Evolutionary conservation across 352 stramenopile genomes (phyloP).

Genomic region (Aphanomyces invadans): DNA sequence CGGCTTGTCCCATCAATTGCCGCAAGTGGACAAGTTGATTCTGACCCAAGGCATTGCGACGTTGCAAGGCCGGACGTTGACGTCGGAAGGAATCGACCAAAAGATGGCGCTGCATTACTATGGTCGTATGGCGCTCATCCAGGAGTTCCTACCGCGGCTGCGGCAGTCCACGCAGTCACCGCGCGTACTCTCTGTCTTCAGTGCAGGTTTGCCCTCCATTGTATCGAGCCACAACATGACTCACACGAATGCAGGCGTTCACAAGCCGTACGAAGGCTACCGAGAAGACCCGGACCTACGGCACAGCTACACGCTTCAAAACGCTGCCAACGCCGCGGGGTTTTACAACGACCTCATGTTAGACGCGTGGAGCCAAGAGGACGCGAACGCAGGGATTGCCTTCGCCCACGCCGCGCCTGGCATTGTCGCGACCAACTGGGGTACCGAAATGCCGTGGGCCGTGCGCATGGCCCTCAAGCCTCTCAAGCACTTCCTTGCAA

Average conservation of each 20-base stretch:
- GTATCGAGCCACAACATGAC: not conserved
- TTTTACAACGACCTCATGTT: conserved; percentile 51
- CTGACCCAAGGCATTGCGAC: conserved; percentile 57
- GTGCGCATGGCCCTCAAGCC: conserved; percentile 29
- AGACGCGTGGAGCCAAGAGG: conserved; percentile 29
- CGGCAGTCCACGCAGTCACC: conserved; percentile 23
- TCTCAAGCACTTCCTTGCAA: conserved; percentile 25
- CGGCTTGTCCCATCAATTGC: not conserved
- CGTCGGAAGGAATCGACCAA: conserved; percentile 42
- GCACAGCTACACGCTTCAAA: conserved; percentile 35
- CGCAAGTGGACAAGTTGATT: conserved; percentile 34
- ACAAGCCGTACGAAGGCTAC: conserved; percentile 34
- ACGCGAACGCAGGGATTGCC: conserved; percentile 27
- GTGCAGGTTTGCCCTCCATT: conserved; percentile 9
- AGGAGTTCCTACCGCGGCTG: conserved; percentile 31
- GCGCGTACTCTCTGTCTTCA: conserved; percentile 36
- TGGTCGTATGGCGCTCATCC: conserved; percentile 32
- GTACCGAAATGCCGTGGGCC: conserved; percentile 36
- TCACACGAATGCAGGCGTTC: conserved; percentile 29
- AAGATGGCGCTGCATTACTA: conserved; percentile 52
- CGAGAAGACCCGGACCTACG: conserved; percentile 34
- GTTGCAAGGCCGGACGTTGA: conserved; percentile 38
- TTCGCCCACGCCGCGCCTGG: conserved; percentile 41
- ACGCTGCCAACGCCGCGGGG: conserved; percentile 43
- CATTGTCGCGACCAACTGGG: conserved; percentile 51